Evolutionary conservation across 768 basidiomycete species (phyloP).

Genomic region (Crassisporium funariophilum): DNA sequence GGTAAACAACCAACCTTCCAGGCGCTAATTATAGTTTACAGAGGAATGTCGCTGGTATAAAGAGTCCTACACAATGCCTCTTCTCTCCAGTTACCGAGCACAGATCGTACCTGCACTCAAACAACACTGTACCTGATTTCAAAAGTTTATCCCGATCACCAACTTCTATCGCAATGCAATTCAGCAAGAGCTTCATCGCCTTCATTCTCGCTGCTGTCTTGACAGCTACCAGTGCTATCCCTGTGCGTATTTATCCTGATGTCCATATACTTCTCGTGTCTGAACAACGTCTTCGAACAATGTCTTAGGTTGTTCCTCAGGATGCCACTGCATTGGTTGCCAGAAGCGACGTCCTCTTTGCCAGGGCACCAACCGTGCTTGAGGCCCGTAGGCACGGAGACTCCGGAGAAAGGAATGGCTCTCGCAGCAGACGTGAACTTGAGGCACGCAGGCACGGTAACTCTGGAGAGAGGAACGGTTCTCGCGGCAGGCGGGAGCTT

Average conservation of each 20-base stretch:
- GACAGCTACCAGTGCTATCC: slow-evolving; percentile 4
- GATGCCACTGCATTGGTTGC: slow-evolving; percentile 15
- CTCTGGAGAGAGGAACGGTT: slow-evolving; percentile 10
- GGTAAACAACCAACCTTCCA: neutral
- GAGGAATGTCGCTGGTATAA: slow-evolving; percentile 20
- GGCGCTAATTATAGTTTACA: slow-evolving; percentile 3
- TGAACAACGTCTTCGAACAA: neutral
- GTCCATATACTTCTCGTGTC: too few relatives aligned
- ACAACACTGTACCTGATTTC: slow-evolving; percentile 7
- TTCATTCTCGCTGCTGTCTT: slow-evolving; percentile 8
- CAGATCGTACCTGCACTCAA: slow-evolving; percentile 2
- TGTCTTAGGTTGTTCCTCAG: slow-evolving; percentile 5
- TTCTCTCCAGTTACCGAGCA: slow-evolving; percentile 12
- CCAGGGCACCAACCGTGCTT: slow-evolving; percentile 8
- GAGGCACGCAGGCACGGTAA: slow-evolving; percentile 15
- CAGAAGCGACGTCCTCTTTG: slow-evolving; percentile 12
- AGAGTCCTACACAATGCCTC: neutral
- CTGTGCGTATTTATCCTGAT: neutral
- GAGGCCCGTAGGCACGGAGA: slow-evolving; percentile 18
- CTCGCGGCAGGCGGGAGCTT: neutral
- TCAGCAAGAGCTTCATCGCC: slow-evolving; percentile 9
- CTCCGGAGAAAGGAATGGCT: slow-evolving; percentile 9
- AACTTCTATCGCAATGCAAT: slow-evolving; percentile 1
- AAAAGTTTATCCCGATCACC: neutral
- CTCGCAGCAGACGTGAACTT: slow-evolving; percentile 7